Conservation (phyloP, 1,284 basidiomycete species). For the Leccinum pallidistipes region DNA sequence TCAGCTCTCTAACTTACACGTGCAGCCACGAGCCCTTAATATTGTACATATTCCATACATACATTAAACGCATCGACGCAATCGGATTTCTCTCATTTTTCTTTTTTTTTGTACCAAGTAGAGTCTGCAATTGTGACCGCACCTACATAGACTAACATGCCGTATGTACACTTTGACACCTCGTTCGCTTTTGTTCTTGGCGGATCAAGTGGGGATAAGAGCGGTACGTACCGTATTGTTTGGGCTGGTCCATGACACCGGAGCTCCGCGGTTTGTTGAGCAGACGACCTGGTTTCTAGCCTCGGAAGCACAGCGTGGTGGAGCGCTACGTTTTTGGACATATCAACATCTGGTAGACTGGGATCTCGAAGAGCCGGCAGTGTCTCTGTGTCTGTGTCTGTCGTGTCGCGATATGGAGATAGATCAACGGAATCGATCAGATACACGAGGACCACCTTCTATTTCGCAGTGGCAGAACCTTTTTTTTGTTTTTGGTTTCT, state of each 20-base stretch:
- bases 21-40: conserved; percentile 35
- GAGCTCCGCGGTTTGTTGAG: conserved; percentile 33
- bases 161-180: conserved; percentile 32
- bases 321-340: conserved; percentile 17
- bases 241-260: conserved; percentile 14
- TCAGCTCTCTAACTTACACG: conserved; percentile 37
- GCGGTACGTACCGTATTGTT: conserved; percentile 17
- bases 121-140: conserved; percentile 19
- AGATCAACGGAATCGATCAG: conserved; percentile 34
- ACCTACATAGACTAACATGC: conserved; percentile 11
- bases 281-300: conserved; percentile 1
- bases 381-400: neutral
- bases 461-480: conserved; percentile 5
- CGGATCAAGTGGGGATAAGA: conserved; percentile 21
- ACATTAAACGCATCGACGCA: conserved; percentile 34
- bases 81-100: conserved; percentile 21
- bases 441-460: conserved; percentile 25
- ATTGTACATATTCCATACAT: conserved; percentile 37
- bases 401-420: conserved; percentile 10
- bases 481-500: neutral
- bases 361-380: conserved; percentile 24
- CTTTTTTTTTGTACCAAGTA: conserved; percentile 27
- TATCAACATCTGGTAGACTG: conserved; percentile 9
- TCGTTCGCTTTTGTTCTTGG: conserved; percentile 4
- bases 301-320: conserved; percentile 5